Evolutionary conservation across 257 asterid genomes (phyloP).

Genomic region (Eustoma russellianum): DNA sequence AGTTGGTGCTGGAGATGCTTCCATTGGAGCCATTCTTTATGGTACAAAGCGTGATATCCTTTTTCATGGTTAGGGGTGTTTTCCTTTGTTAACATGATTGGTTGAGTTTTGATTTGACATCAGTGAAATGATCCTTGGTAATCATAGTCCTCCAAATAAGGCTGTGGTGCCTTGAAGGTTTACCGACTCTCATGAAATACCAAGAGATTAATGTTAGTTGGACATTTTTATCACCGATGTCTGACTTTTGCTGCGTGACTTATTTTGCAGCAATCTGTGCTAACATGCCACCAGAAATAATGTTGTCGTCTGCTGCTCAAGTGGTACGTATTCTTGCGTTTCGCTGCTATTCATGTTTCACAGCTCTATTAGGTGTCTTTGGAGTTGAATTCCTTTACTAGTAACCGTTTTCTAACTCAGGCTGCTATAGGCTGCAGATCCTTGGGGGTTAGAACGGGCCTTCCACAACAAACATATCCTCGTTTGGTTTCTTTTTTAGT

Average conservation of each 20-base stretch:
- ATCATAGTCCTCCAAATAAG: too few species aligned
- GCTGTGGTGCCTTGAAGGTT: too few species aligned
- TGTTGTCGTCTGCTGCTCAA: conserved; percentile 93
- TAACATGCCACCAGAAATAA: conserved; percentile 69
- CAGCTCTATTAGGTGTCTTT: too few species aligned
- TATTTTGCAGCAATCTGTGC: conserved; percentile 60
- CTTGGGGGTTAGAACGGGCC: conserved; percentile 84
- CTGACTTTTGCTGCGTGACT: conserved; percentile 11
- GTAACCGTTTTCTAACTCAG: too few species aligned
- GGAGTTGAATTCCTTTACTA: too few species aligned
- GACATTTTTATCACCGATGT: background rate
- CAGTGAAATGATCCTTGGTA: too few species aligned
- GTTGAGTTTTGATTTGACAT: too few species aligned
- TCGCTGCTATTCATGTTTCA: background rate
- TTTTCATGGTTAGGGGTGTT: background rate
- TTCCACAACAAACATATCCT: conserved; percentile 57
- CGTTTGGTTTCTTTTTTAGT: conserved; percentile 64
- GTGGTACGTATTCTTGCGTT: conserved; percentile 53
- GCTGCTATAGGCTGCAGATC: conserved; percentile 77
- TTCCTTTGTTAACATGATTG: background rate
- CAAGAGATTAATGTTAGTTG: too few species aligned
- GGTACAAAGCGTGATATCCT: conserved; percentile 28
- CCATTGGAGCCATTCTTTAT: conserved; percentile 80
- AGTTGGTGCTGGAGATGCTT: conserved; percentile 97
- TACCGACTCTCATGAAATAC: too few species aligned